phyloP scores from a whole-genome alignment of 2,329 filamentous ascomycete species.

The Fusarium multiceps region DNA sequence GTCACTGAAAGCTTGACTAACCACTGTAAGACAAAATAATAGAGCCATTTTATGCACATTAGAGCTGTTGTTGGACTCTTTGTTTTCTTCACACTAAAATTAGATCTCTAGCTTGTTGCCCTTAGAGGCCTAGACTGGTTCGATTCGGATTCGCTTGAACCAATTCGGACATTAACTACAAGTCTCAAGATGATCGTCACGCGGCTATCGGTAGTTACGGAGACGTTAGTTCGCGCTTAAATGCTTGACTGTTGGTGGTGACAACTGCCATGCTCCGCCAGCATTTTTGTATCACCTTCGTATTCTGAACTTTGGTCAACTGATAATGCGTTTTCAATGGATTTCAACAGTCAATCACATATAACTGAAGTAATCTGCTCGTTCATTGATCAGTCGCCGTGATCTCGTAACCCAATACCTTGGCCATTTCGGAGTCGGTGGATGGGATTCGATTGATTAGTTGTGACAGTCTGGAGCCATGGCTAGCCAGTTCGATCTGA shows the following conservation, averaged over 20 bases:
- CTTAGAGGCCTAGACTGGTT: not conserved
- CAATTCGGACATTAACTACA: not conserved
- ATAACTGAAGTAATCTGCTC: not conserved
- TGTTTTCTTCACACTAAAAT: not conserved
- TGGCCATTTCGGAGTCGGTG: not conserved
- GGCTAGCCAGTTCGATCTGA: not conserved
- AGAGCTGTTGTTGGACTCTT: not conserved
- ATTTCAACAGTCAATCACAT: rapidly evolving
- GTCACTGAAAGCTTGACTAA: not conserved
- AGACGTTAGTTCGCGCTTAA: not conserved
- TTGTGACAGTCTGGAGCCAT: not conserved
- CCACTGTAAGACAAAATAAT: not conserved
- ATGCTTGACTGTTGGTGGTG: not conserved
- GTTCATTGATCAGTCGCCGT: not conserved
- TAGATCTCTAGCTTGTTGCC: not conserved
- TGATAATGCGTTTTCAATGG: not conserved
- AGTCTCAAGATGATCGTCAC: not conserved
- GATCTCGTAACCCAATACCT: not conserved
- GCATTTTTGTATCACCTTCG: not conserved
- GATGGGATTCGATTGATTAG: not conserved
- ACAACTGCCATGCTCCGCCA: not conserved
- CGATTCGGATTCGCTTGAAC: not conserved
- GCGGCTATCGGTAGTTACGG: not conserved
- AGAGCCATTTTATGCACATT: not conserved
- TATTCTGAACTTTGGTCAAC: not conserved